These are phyloP conservation scores for Cutaneotrichosporon cutaneum DNA, from an alignment of 1,284 basidiomycete species.

Conservation along the genomic window DNA sequence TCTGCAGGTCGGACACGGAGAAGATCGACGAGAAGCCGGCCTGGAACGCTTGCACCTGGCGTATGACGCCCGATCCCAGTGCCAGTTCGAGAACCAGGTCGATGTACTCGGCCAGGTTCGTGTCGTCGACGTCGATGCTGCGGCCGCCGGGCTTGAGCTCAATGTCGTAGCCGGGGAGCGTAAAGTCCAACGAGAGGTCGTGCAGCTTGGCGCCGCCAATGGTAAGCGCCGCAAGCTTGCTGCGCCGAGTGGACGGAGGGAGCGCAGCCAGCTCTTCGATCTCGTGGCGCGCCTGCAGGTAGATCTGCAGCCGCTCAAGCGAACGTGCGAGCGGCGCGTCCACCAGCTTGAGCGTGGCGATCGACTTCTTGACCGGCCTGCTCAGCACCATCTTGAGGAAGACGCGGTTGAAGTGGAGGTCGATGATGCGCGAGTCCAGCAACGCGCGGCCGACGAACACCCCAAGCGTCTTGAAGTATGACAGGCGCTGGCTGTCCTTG, in stretches of 20 bases:
- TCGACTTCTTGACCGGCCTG: constrained; percentile 75
- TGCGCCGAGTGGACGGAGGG: constrained; percentile 43
- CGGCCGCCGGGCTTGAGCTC: constrained; percentile 81
- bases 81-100: constrained; percentile 74
- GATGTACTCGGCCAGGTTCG: constrained; percentile 88
- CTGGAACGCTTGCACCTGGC: constrained; percentile 79
- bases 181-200: constrained; percentile 91
- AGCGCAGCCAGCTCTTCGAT: constrained; percentile 51
- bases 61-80: constrained; percentile 69
- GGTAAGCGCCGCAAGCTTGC: constrained; percentile 48
- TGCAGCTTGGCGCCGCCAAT: constrained; percentile 65
- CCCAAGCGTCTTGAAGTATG: constrained; percentile 85
- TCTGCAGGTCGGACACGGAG: constrained; percentile 81
- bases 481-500: constrained; percentile 53
- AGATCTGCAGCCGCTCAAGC: constrained; percentile 70
- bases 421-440: constrained; percentile 95
- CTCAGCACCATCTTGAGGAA: constrained; percentile 87
- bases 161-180: constrained; percentile 90
- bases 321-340: constrained; percentile 83
- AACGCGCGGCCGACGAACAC: constrained; percentile 98
- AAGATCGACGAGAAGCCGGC: constrained; percentile 91
- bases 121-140: constrained; percentile 72
- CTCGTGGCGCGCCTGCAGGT: constrained; percentile 52
- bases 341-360: constrained; percentile 77
- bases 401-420: constrained; percentile 86